A percentile compares a stretch with the other conserved stretches of the same genome.
Evolutionary conservation across 208 protist genomes (phyloP).

Genomic region (Leishmania tropica): DNA sequence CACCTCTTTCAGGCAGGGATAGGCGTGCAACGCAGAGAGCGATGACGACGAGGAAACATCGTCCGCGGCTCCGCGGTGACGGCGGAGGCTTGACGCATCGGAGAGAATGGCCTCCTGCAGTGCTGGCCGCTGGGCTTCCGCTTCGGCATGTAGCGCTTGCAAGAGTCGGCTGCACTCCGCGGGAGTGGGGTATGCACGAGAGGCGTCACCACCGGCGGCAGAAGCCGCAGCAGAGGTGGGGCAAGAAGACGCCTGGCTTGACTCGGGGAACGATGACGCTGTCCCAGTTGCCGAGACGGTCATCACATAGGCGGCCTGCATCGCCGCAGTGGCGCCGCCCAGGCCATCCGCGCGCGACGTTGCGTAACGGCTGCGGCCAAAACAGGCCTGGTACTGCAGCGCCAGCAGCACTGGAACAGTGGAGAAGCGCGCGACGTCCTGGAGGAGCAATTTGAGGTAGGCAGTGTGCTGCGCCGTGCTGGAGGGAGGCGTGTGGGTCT

Average conservation of each 20-base stretch:
- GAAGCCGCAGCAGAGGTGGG: not conserved
- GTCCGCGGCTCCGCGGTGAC: not conserved
- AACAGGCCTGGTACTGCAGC: constrained; percentile 36
- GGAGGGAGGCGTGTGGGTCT: constrained; percentile 35
- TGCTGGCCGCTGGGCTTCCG: constrained; percentile 3
- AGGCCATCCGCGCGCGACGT: constrained; percentile 9
- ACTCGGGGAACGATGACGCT: not conserved
- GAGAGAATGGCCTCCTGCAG: constrained; percentile 10
- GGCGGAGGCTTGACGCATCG: constrained; percentile 8
- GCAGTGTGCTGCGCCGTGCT: constrained; percentile 30
- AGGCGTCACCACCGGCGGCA: not conserved
- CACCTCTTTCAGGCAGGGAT: constrained; percentile 12
- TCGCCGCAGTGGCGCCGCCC: constrained; percentile 7
- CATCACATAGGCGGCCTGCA: constrained; percentile 20
- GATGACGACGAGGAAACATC: not conserved
- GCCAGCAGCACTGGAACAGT: constrained; percentile 38
- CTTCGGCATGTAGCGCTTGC: not conserved
- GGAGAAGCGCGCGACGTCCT: constrained; percentile 35
- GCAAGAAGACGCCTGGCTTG: not conserved
- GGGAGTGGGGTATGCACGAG: not conserved
- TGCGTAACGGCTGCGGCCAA: constrained; percentile 22
- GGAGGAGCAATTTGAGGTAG: constrained; percentile 35
- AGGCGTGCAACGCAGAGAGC: not conserved
- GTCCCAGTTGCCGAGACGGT: constrained; percentile 4
- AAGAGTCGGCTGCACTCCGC: not conserved